Evolutionary conservation across 2,329 filamentous ascomycete species (phyloP).

Genomic region (Sporothrix humicola): DNA sequence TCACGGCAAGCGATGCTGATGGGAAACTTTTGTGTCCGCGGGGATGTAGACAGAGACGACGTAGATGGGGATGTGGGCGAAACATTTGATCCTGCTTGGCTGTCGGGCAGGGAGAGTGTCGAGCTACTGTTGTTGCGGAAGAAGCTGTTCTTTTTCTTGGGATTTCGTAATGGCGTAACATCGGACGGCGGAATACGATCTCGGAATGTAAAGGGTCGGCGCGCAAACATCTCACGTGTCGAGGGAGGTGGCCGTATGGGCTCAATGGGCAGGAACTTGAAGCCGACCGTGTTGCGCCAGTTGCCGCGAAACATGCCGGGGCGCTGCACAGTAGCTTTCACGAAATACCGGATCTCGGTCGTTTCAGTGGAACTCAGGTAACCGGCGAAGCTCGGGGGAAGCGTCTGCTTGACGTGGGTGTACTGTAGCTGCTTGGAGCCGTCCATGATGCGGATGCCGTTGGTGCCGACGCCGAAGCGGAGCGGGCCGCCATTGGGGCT

Average conservation of each 20-base stretch:
- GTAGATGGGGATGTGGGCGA: background rate
- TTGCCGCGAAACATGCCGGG: constrained; percentile 91
- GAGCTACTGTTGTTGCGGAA: constrained; percentile 49
- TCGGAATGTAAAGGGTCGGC: constrained; percentile 68
- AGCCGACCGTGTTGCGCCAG: constrained; percentile 68
- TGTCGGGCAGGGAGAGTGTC: constrained; percentile 45
- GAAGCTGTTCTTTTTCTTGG: constrained; percentile 57
- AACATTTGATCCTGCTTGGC: background rate
- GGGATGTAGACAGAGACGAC: constrained; percentile 10
- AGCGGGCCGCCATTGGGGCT: constrained; percentile 47
- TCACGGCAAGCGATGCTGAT: constrained; percentile 46
- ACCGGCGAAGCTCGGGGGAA: constrained; percentile 87
- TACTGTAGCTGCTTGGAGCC: constrained; percentile 67
- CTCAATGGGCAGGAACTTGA: constrained; percentile 93
- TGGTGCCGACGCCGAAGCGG: constrained; percentile 56
- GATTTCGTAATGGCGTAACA: constrained; percentile 32
- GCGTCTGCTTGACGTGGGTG: constrained; percentile 78
- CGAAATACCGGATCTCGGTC: constrained; percentile 90
- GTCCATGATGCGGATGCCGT: constrained; percentile 65
- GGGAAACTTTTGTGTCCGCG: background rate
- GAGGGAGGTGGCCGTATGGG: constrained; percentile 72
- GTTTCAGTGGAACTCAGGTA: constrained; percentile 86
- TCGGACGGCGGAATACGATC: constrained; percentile 47
- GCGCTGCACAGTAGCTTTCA: constrained; percentile 94
- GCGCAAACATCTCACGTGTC: constrained; percentile 81